Evolutionary conservation across 106 monocot genomes (phyloP).

Genomic region (Allium sativum): DNA sequence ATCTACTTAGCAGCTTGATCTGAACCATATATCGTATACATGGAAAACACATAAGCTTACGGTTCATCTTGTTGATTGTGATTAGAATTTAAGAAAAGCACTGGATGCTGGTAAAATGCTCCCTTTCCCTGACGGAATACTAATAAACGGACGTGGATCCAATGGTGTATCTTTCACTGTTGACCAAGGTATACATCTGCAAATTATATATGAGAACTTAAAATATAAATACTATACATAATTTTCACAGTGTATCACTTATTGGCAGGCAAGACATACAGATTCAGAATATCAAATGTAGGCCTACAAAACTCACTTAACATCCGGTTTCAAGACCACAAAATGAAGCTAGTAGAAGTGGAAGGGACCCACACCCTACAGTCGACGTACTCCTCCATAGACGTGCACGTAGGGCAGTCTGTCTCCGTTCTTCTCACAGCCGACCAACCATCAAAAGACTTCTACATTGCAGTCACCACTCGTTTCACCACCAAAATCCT

Average conservation of each 20-base stretch:
- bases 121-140: slow-evolving; percentile 50
- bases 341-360: slow-evolving; percentile 68
- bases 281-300: slow-evolving; percentile 79
- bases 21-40: no score
- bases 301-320: slow-evolving; percentile 74
- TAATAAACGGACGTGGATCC: slow-evolving; percentile 75
- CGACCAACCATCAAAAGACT: slow-evolving; percentile 42
- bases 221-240: no score
- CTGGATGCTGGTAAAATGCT: slow-evolving; percentile 54
- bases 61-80: neutral
- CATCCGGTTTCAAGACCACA: slow-evolving; percentile 61
- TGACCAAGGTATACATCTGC: slow-evolving; percentile 37
- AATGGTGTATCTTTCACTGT: slow-evolving; percentile 40
- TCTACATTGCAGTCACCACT: slow-evolving; percentile 67
- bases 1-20: no score
- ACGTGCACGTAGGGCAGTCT: slow-evolving; percentile 78
- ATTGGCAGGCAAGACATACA: slow-evolving; percentile 83
- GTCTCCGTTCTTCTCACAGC: slow-evolving; percentile 64
- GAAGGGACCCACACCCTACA: slow-evolving; percentile 90
- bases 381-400: slow-evolving; percentile 45
- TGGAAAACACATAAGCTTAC: no score
- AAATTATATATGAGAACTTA: neutral
- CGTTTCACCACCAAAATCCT: slow-evolving; percentile 44
- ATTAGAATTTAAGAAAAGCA: neutral
- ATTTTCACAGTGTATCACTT: no score